Evolutionary conservation across 1,284 basidiomycete species (phyloP).

Genomic region (Gomphus sp.): DNA sequence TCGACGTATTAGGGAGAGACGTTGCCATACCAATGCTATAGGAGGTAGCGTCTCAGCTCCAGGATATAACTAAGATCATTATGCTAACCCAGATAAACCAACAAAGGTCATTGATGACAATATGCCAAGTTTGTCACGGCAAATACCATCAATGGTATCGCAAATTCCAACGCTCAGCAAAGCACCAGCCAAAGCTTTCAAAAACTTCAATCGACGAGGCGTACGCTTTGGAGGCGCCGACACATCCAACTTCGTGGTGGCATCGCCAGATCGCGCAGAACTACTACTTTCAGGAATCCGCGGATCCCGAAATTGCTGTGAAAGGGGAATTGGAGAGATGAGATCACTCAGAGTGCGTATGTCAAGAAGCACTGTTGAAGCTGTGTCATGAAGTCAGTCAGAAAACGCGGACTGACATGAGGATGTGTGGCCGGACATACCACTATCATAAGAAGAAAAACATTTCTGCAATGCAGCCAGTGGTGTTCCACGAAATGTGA

Average conservation of each 20-base stretch:
- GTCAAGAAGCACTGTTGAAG: constrained; percentile 14
- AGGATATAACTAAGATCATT: not conserved
- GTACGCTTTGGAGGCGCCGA: not conserved
- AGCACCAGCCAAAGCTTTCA: constrained; percentile 11
- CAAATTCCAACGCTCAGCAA: constrained; percentile 12
- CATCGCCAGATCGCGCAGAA: constrained; percentile 10
- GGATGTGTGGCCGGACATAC: constrained; percentile 7
- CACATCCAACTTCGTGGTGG: constrained; percentile 11
- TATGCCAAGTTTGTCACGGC: constrained; percentile 39
- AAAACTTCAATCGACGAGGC: constrained; percentile 2
- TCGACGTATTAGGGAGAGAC: constrained; percentile 29
- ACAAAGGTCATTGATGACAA: constrained; percentile 25
- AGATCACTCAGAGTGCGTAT: constrained; percentile 11
- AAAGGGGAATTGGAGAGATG: constrained; percentile 4
- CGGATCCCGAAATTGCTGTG: constrained; percentile 8
- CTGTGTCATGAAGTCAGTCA: constrained; percentile 4
- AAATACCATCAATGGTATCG: constrained; percentile 27
- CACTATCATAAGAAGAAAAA: constrained; percentile 9
- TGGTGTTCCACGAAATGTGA: not conserved
- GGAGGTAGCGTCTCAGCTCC: not conserved
- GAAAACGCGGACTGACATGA: not conserved
- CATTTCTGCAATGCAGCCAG: constrained; percentile 10
- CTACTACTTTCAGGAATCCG: constrained; percentile 11
- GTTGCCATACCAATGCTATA: not conserved
- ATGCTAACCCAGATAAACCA: constrained; percentile 43